Percentiles rank a stretch among this genome's conserved stretches.
These are phyloP conservation scores for Ramichloridium luteum DNA, from an alignment of 2,329 filamentous ascomycete species.

Conservation along the genomic window DNA sequence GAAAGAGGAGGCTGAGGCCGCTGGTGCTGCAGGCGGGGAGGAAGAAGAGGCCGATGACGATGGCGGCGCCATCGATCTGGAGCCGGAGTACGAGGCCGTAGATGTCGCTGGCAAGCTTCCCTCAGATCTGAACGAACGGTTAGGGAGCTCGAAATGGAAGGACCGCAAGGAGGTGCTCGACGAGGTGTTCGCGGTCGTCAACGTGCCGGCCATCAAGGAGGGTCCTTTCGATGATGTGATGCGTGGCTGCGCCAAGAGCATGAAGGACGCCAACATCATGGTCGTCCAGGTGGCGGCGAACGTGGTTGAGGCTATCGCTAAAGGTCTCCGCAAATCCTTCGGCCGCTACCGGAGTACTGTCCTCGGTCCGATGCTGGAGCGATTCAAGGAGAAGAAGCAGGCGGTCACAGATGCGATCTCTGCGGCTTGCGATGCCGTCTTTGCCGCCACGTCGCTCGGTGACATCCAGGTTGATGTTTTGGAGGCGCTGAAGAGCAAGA, in stretches of 20 bases:
- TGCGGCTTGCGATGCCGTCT: conserved; percentile 64
- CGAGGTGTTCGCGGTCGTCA: conserved; percentile 60
- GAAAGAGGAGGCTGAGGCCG: conserved; percentile 43
- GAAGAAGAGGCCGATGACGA: conserved; percentile 34
- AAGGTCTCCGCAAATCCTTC: conserved; percentile 68
- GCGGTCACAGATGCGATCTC: conserved; percentile 78
- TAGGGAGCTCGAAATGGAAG: conserved; percentile 94
- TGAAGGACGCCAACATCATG: conserved; percentile 97
- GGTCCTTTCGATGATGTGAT: conserved; percentile 76
- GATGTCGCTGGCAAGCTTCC: conserved; percentile 76
- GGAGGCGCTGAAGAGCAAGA: conserved; percentile 81
- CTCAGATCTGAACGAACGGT: conserved; percentile 65
- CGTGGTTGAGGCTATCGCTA: conserved; percentile 79
- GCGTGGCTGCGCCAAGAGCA: conserved; percentile 76
- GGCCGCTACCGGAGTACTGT: conserved; percentile 67
- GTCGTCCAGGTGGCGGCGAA: conserved; percentile 89
- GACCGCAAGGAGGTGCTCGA: conserved; percentile 92
- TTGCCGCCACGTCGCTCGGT: conserved; percentile 54
- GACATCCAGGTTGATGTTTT: conserved; percentile 89
- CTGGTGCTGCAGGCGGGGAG: conserved; percentile 23
- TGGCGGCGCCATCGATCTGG: conserved; percentile 57
- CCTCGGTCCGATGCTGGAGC: conserved; percentile 83
- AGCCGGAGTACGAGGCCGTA: conserved; percentile 60
- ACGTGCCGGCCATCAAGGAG: conserved; percentile 85
- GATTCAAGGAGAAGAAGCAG: conserved; percentile 93